A percentile compares a stretch with the other conserved stretches of the same genome.
Evolutionary conservation across 306 rosid species (phyloP).

Genomic region (Pterocarpus santalinus): DNA sequence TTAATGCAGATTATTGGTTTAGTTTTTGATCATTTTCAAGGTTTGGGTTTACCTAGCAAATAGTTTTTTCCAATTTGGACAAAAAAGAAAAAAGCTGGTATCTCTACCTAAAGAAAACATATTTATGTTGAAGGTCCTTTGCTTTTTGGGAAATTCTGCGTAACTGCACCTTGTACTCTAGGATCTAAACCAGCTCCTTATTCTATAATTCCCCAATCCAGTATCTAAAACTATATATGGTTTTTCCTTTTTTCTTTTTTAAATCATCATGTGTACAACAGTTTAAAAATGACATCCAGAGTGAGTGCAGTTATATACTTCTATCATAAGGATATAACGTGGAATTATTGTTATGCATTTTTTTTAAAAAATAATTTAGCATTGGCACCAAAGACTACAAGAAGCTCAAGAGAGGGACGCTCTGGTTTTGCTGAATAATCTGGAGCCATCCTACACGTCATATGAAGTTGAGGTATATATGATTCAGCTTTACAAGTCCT

Average conservation of each 20-base stretch:
- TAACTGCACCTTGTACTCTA: neutral
- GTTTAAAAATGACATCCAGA: neutral
- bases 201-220: neutral
- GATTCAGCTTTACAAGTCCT: constrained; percentile 22
- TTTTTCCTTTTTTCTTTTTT: too few species aligned
- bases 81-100: neutral
- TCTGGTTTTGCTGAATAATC: constrained; percentile 63
- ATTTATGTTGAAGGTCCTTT: neutral
- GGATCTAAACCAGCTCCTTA: neutral
- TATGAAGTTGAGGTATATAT: constrained; percentile 63
- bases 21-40: neutral
- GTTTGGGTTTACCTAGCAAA: neutral
- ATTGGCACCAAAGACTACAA: constrained; percentile 62
- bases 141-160: neutral
- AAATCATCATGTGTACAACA: neutral
- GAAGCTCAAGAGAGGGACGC: constrained; percentile 57
- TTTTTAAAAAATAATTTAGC: constrained; percentile 45
- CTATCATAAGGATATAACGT: constrained; percentile 12
- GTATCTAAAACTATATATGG: neutral
- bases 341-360: constrained; percentile 12
- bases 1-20: constrained; percentile 12
- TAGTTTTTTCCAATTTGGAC: neutral
- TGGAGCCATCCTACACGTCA: constrained; percentile 70
- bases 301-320: neutral
- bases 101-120: neutral